Percentiles rank a stretch among this genome's conserved stretches.
Evolutionary conservation across 495 filamentous ascomycete species (phyloP).

Genomic region (Penicillium mononematosum): DNA sequence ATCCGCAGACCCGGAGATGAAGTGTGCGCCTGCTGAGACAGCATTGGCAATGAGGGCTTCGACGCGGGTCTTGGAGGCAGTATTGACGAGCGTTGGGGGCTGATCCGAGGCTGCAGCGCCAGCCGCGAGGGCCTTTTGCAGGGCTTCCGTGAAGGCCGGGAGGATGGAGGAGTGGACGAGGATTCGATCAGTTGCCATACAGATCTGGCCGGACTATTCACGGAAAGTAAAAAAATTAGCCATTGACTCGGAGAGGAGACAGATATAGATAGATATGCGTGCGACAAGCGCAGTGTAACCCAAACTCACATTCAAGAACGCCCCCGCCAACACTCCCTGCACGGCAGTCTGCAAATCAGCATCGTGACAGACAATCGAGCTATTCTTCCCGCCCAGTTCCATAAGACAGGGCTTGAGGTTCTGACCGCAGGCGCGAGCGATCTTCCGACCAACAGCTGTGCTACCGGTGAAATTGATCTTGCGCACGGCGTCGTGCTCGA

Average conservation of each 20-base stretch:
- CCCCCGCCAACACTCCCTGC: constrained; percentile 45
- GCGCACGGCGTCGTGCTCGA: constrained; percentile 55
- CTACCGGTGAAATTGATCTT: constrained; percentile 64
- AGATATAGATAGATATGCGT: neutral
- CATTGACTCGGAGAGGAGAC: neutral
- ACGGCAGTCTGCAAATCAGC: constrained; percentile 55
- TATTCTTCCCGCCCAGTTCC: constrained; percentile 63
- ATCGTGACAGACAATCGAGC: constrained; percentile 57
- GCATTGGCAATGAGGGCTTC: constrained; percentile 62
- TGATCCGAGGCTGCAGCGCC: constrained; percentile 43
- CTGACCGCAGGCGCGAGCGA: constrained; percentile 51
- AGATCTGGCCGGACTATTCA: constrained; percentile 72
- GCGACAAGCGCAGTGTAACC: neutral
- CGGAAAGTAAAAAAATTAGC: constrained; percentile 3
- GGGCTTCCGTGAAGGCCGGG: constrained; percentile 50
- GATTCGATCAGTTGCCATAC: constrained; percentile 87
- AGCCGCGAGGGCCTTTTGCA: constrained; percentile 47
- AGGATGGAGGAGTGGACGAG: constrained; percentile 70
- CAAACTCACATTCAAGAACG: constrained; percentile 48
- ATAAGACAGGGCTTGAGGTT: constrained; percentile 60
- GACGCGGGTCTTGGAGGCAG: constrained; percentile 60
- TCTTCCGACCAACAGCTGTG: constrained; percentile 55
- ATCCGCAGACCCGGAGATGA: constrained; percentile 53
- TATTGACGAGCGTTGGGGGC: constrained; percentile 61
- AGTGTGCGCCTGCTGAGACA: constrained; percentile 60